phyloP scores from a whole-genome alignment of 768 basidiomycete species.

The Daedaleopsis nitida region DNA sequence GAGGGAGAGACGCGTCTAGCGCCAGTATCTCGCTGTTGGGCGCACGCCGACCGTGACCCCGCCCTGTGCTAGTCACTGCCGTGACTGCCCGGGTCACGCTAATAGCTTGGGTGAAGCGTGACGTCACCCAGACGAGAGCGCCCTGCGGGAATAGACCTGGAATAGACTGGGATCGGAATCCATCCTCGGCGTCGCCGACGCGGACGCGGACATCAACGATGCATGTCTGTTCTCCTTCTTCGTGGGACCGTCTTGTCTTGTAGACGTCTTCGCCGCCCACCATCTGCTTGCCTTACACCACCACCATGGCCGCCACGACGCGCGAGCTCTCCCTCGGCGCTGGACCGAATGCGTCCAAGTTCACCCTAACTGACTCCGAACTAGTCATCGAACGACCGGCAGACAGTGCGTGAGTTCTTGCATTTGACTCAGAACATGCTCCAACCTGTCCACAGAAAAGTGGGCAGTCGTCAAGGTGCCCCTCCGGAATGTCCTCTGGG shows the following conservation, averaged over 20 bases:
- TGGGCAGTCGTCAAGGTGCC: conserved; percentile 36
- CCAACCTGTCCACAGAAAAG: conserved; percentile 17
- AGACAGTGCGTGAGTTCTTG: conserved; percentile 17
- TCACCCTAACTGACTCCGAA: conserved; percentile 31
- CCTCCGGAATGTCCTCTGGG: conserved; percentile 57
- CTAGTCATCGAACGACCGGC: conserved; percentile 30
- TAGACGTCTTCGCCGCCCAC: no score
- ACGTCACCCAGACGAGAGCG: neutral
- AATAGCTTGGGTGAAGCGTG: neutral
- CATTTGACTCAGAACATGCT: neutral
- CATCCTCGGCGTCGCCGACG: neutral
- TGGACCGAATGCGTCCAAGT: conserved; percentile 10
- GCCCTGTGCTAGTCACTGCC: neutral
- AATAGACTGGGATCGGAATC: no score
- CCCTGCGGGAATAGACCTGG: no score
- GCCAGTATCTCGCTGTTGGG: conserved; percentile 1
- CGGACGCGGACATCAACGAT: neutral
- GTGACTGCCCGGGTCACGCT: neutral
- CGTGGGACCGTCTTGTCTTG: neutral
- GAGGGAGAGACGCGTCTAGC: conserved; percentile 23
- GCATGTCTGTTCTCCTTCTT: neutral
- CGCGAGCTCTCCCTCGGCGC: conserved; percentile 11
- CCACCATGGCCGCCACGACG: conserved; percentile 6
- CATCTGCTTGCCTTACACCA: no score
- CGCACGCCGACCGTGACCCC: conserved; percentile 4